Base-by-base conservation (phyloP, 495 filamentous ascomycete species). In the Tuber borchii region DNA sequence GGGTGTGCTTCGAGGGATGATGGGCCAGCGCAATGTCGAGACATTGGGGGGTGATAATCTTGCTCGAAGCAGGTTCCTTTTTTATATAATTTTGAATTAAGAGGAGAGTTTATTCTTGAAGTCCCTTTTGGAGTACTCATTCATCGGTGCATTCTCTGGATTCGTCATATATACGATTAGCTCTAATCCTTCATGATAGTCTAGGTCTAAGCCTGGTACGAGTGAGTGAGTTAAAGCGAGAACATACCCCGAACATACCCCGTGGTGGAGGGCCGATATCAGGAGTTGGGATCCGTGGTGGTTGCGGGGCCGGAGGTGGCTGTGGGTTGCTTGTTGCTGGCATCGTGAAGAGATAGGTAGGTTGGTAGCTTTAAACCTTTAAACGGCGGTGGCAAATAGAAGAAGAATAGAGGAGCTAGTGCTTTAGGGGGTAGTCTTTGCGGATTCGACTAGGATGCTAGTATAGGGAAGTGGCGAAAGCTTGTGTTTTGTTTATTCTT, bases 21-120 rank as follows among this genome's bases (percentile, higher is more conserved):
- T 31, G 56, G 51, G n/a, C 56, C 56, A 65, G n/a, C 56, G 26
- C 56, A 65, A 65, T 65, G 56, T 31, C n/a, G 56, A 65, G 56
- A 9, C 56, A 65, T 65, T 65, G 56, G n/a, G 56, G 2, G 51
- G 56, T 31, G 56, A 65, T 31, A 65, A 31, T 65, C 56, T 14
- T 31, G 56, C 56, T 65, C 56, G 56, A 65, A 65, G 56, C 56
- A 65, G 56, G 56, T 65, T 65, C 56, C 56, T 65, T 65, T 65
- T 65, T 65, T 65, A 31, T 65, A 65, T 65, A 65, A 65, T 65
- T 65, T 65, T 65, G 56, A 65, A 65, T 65, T 65, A 65, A 65
- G 56, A 65, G 56, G 56, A 65, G 56, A 5, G n/a, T 16, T 65
- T 65, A 31, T 65, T 65, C 56, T 65, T 65, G n/a, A 8, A 14